Evolutionary conservation across 2,329 filamentous ascomycete species (phyloP), one percentile per base, ranked within the genome.

Genomic region (Calonectria pteridis): DNA sequence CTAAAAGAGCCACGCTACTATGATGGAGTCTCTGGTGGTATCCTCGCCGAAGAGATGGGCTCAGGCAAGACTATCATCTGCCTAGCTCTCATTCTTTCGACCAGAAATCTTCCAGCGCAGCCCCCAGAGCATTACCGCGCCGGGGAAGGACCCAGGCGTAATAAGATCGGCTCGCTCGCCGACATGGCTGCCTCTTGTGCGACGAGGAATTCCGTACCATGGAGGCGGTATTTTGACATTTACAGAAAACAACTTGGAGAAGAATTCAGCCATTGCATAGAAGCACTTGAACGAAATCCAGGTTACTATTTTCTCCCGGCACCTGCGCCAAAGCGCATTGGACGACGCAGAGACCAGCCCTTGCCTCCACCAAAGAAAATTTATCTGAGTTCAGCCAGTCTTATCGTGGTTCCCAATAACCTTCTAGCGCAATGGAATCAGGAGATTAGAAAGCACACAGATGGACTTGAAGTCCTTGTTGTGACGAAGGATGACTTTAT

Each of bases 51-150:
- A 81, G 93, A 94, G 76, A 96, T 96, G 94, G 93, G 93, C 7
- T 86, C 90, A 0, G 96, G 96, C 0, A 98, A 98, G 85, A 98
- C 96, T 0, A 85, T 98, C 31, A 98, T 98, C 14, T 96, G 94
- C 76, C 85, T 98, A 23, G 89, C 93, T 9, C 85, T 95, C 2
- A 92, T 98, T 49, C 86, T 97, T 31, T 93, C 95, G 3, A 98
- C 95, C 0, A 92, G 90, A 78, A 87, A 92, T 37, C 90, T 96
- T 74, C 89, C 92, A 14, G 90, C 94, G 6, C 85, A 88, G 23
- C 89, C 93, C 4, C 93, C 96, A 2, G 88, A 92, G 4, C 82
- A 93, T 67, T 91, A 93, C 80, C 85, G 89, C 77, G 53, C 80
- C 72, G 75, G 83, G 71, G 80, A 87, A 64, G 77, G 84, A 50